Evolutionary conservation across 495 filamentous ascomycete species (phyloP).

Genomic region (Penicillium salamii): DNA sequence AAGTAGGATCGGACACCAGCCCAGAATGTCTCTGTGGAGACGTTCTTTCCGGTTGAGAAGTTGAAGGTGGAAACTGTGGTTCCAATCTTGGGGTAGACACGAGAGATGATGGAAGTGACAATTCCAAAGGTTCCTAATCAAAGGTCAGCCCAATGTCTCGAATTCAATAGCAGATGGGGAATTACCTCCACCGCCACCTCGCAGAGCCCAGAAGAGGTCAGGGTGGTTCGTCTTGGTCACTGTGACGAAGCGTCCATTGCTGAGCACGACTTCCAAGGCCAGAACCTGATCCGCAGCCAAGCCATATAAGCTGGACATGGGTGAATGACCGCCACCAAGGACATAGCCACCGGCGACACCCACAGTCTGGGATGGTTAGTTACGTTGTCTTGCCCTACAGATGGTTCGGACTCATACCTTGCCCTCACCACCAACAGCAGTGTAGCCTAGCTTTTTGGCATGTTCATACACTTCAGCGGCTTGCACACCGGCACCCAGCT

Average conservation of each 20-base stretch:
- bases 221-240: constrained; percentile 48
- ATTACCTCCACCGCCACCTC: constrained; percentile 22
- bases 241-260: constrained; percentile 50
- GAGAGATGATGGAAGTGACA: constrained; percentile 49
- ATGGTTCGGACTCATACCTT: constrained; percentile 19
- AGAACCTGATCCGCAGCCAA: constrained; percentile 53
- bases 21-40: constrained; percentile 48
- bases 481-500: constrained; percentile 57
- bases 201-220: constrained; percentile 60
- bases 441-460: constrained; percentile 44
- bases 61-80: constrained; percentile 39
- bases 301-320: constrained; percentile 48
- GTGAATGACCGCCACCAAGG: constrained; percentile 47
- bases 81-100: constrained; percentile 38
- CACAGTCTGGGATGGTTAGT: constrained; percentile 21
- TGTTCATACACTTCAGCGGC: constrained; percentile 49
- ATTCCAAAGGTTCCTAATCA: constrained; percentile 45
- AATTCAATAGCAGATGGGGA: neutral
- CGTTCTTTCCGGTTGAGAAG: constrained; percentile 31
- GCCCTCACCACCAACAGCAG: constrained; percentile 54
- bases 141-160: neutral
- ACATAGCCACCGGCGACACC: constrained; percentile 42
- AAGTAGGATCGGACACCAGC: constrained; percentile 47
- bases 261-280: constrained; percentile 50
- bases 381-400: too few species aligned